Evolutionary conservation across 345 rosid genomes (phyloP).

Genomic region (Trapa bicornis): DNA sequence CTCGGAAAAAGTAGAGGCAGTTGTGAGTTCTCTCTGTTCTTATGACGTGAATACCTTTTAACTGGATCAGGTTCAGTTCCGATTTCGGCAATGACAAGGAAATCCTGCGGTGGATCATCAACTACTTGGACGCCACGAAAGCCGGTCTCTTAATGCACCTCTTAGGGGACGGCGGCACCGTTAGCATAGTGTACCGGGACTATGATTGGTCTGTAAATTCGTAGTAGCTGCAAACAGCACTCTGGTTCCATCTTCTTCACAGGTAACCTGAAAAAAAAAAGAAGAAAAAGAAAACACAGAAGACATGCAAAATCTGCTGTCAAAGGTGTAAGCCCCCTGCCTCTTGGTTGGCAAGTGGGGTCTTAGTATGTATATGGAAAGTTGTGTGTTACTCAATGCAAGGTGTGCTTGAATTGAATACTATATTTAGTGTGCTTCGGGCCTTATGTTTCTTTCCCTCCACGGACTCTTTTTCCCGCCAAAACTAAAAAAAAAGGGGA

Average conservation of each 20-base stretch:
- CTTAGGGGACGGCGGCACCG: slow-evolving; percentile 48
- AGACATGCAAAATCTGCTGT: background rate
- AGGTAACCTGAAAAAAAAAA: background rate
- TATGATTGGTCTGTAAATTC: slow-evolving; percentile 74
- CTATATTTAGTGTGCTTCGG: background rate
- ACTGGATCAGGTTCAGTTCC: slow-evolving; percentile 39
- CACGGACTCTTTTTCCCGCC: slow-evolving; percentile 15
- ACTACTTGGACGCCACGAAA: slow-evolving; percentile 54
- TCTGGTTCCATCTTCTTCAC: background rate
- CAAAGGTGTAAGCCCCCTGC: background rate
- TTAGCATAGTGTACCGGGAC: slow-evolving; percentile 48
- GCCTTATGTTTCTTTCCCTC: background rate
- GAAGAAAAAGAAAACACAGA: background rate
- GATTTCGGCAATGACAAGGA: slow-evolving; percentile 71
- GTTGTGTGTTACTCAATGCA: background rate
- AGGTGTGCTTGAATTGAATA: background rate
- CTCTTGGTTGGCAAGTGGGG: background rate
- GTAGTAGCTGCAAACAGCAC: background rate
- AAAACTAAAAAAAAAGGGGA: background rate
- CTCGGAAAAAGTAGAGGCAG: background rate
- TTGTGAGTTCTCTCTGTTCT: background rate
- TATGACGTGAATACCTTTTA: too few species aligned
- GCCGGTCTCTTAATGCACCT: slow-evolving; percentile 72
- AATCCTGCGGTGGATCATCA: slow-evolving; percentile 55
- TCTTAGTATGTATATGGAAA: background rate